Percentiles rank a stretch among this genome's conserved stretches.
Evolutionary conservation across 768 basidiomycete genomes (phyloP).

Genomic region (Podaxis sp.): DNA sequence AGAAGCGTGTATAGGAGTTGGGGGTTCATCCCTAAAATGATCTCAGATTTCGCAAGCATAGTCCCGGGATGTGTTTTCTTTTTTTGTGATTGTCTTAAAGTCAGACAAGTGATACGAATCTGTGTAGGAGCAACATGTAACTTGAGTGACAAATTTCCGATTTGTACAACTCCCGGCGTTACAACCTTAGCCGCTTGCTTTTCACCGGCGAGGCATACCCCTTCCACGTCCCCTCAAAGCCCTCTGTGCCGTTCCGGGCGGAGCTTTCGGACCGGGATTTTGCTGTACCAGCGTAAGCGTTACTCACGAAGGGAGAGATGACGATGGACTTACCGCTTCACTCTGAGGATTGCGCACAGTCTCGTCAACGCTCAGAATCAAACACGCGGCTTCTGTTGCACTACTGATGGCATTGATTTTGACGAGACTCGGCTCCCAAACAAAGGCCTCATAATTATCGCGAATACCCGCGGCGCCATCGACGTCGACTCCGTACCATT

Average conservation of each 20-base stretch:
- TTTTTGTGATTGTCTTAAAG: background rate
- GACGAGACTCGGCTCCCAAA: slow-evolving; percentile 97
- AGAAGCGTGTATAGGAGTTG: background rate
- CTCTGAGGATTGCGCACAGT: slow-evolving; percentile 95
- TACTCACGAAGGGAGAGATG: slow-evolving; percentile 18
- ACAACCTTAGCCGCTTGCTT: slow-evolving; percentile 7
- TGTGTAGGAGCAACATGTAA: background rate
- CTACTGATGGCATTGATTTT: slow-evolving; percentile 95
- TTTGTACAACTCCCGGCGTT: slow-evolving; percentile 10
- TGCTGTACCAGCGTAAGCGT: slow-evolving; percentile 41
- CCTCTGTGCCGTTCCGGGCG: slow-evolving; percentile 87
- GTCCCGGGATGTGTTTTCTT: background rate
- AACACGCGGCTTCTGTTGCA: slow-evolving; percentile 93
- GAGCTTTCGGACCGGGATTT: slow-evolving; percentile 84
- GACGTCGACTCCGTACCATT: slow-evolving; percentile 94
- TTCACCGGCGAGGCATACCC: slow-evolving; percentile 73
- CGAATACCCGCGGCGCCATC: slow-evolving; percentile 86
- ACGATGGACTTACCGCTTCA: slow-evolving; percentile 66
- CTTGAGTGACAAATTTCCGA: background rate
- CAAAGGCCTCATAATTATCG: slow-evolving; percentile 96
- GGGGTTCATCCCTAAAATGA: background rate
- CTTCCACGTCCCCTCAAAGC: slow-evolving; percentile 86
- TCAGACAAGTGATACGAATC: background rate
- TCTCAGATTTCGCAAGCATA: background rate
- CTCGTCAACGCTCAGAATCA: slow-evolving; percentile 96